Base-by-base conservation (phyloP, 116 monocot genomes). In the Trichopus zeylanicus region DNA sequence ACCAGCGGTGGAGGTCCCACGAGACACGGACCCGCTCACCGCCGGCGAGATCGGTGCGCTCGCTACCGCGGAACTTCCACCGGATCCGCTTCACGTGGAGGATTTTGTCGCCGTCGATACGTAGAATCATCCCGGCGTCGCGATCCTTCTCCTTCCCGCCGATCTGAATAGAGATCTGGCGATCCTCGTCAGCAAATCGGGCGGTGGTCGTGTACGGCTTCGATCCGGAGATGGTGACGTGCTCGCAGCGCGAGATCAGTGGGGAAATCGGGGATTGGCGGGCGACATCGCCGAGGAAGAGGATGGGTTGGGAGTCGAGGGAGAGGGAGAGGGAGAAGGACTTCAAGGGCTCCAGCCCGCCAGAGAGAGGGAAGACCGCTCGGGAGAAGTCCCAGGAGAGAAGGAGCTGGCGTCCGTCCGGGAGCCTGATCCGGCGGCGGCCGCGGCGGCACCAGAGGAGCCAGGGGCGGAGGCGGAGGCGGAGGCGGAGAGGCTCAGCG, bases 1-100 rank as follows among this genome's bases (percentile, higher is more conserved):
- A 66, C 94, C 86, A 89, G 57, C 72, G 66, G 74, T 89, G 83
- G 9, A 95, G 73, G 74, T 95, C 86, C 94, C 94, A 95, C 8
- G 94, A 89, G 67, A 95, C 58, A 46, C 69, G 86, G 48, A 95
- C 56, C 53, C 55, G 46, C 59, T 6, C 61, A 67, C 59, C 80
- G 77, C 35, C 55, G 78, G 16, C 31, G 13, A 67, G 22, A 15
- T 67, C 61, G 20, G 83, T 69, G 18, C 58, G 35, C 73, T 79
- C 82, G 64, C 73, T 82, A 11, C 87, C 87, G 20, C 87, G 56
- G 32, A 87, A 87, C 76, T 78, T 82, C 87, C 87, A 87, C 22
- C 76, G 66, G 32, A 87, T 62, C 60, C 76, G 61, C 32, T 65
- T 60, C 18, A 87, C 76, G 8, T 78, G 73, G 16, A 87, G 57